These are phyloP conservation scores for Colletotrichum costaricense DNA, from an alignment of 2,329 filamentous ascomycete species.

Conservation along the genomic window DNA sequence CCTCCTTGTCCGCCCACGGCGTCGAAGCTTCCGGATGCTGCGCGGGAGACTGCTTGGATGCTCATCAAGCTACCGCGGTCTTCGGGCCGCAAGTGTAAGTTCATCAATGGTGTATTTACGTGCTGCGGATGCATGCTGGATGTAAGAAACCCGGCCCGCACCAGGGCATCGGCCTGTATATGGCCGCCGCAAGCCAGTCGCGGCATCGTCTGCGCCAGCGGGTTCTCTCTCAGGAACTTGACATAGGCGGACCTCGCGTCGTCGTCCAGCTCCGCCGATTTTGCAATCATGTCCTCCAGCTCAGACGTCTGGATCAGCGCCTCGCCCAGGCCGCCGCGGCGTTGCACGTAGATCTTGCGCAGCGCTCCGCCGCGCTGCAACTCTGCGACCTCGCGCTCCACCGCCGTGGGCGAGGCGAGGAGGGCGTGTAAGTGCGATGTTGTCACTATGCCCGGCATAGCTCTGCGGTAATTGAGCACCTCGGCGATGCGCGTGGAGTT, in stretches of 20 bases:
- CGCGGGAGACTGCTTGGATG: conserved; percentile 71
- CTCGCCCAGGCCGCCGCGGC: conserved; percentile 71
- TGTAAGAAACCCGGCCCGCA: conserved; percentile 76
- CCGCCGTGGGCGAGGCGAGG: conserved; percentile 66
- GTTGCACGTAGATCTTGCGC: conserved; percentile 72
- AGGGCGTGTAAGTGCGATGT: conserved; percentile 74
- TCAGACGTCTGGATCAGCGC: conserved; percentile 69
- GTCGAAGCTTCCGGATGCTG: conserved; percentile 75
- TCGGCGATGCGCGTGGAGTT: conserved; percentile 71
- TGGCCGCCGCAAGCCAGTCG: conserved; percentile 12
- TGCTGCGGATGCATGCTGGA: conserved; percentile 41
- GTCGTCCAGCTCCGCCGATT: conserved; percentile 40
- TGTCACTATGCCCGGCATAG: conserved; percentile 73
- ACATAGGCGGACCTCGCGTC: conserved; percentile 63
- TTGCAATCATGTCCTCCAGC: conserved; percentile 51
- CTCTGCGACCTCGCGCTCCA: conserved; percentile 75
- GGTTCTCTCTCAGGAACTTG: conserved; percentile 61
- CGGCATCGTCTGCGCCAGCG: conserved; percentile 51
- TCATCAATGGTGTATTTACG: conserved; percentile 44
- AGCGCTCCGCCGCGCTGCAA: conserved; percentile 67
- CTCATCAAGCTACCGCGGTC: conserved; percentile 68
- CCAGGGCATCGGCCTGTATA: conserved; percentile 66
- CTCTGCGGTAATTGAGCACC: conserved; percentile 69
- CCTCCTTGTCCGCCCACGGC: conserved; percentile 77
- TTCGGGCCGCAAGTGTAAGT: conserved; percentile 60